Evolutionary conservation across 345 rosid species (phyloP).

Genomic region (Sisymbrium irio): DNA sequence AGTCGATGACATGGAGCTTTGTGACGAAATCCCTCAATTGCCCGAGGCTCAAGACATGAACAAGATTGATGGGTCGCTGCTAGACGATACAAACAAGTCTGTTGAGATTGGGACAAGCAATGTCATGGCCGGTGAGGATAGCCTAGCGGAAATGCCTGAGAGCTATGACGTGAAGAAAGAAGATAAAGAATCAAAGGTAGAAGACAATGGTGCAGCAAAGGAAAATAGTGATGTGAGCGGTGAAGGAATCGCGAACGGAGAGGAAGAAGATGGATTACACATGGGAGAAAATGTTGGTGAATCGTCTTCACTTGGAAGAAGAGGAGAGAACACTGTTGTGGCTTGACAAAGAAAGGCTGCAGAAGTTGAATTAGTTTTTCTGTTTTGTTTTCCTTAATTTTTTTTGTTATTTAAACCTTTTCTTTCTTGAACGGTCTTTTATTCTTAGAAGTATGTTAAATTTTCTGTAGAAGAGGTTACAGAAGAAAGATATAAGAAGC

Average conservation of each 20-base stretch:
- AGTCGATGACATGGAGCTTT: slow-evolving; percentile 48
- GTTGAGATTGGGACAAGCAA: slow-evolving; percentile 29
- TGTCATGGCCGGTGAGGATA: slow-evolving; percentile 30
- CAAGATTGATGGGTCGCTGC: slow-evolving; percentile 38
- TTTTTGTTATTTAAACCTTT: neutral
- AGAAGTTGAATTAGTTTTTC: slow-evolving; percentile 19
- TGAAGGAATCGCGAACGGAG: slow-evolving; percentile 23
- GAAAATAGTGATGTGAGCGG: slow-evolving; percentile 9
- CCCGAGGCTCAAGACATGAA: slow-evolving; percentile 30
- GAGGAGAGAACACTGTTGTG: slow-evolving; percentile 31
- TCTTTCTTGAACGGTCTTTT: neutral
- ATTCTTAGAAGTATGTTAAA: slow-evolving; percentile 1
- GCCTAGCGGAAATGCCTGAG: slow-evolving; percentile 29
- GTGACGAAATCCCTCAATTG: slow-evolving; percentile 32
- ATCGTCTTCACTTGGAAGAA: slow-evolving; percentile 28
- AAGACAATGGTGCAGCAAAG: slow-evolving; percentile 17
- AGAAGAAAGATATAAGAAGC: slow-evolving; percentile 6
- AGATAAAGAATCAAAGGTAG: slow-evolving; percentile 37
- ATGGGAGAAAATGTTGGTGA: slow-evolving; percentile 29
- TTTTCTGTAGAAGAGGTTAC: slow-evolving; percentile 16
- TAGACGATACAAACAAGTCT: slow-evolving; percentile 25
- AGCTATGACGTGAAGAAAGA: slow-evolving; percentile 40
- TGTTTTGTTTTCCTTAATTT: neutral
- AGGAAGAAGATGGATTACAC: slow-evolving; percentile 28
- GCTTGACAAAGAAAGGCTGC: slow-evolving; percentile 22